These are phyloP conservation scores for Cladosporium sp. DNA, from an alignment of 2,329 filamentous ascomycete species.

Conservation along the genomic window DNA sequence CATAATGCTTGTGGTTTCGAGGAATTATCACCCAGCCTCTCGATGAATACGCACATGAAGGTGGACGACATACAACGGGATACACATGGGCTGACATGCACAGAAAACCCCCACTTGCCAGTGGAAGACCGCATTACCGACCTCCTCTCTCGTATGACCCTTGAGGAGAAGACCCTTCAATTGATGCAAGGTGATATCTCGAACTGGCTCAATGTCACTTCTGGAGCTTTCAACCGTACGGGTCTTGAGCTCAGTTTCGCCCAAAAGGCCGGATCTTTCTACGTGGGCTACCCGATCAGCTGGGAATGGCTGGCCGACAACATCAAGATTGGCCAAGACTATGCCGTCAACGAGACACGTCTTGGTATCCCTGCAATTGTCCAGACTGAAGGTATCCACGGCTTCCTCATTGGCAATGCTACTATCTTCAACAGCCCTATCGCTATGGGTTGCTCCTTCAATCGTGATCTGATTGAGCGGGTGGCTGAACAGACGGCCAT, in stretches of 20 bases:
- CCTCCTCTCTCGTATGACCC: slow-evolving; percentile 71
- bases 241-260: slow-evolving; percentile 69
- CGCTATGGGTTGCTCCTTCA: slow-evolving; percentile 70
- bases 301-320: slow-evolving; percentile 65
- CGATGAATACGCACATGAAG: neutral
- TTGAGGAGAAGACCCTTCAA: slow-evolving; percentile 72
- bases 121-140: slow-evolving; percentile 68
- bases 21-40: neutral
- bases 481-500: slow-evolving; percentile 61
- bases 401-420: slow-evolving; percentile 69
- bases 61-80: neutral
- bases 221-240: slow-evolving; percentile 66
- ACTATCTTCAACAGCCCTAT: slow-evolving; percentile 81
- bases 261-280: slow-evolving; percentile 68
- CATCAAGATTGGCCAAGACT: slow-evolving; percentile 68
- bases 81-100: slow-evolving; percentile 50
- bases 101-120: slow-evolving; percentile 59
- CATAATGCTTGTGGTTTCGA: neutral
- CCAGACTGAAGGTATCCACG: slow-evolving; percentile 75
- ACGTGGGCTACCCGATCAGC: slow-evolving; percentile 68
- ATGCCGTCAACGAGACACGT: slow-evolving; percentile 66
- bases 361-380: slow-evolving; percentile 72
- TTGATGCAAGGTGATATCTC: slow-evolving; percentile 65
- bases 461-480: slow-evolving; percentile 57
- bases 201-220: slow-evolving; percentile 72